Base-by-base conservation (phyloP, 306 rosid genomes). In the Prunus mongolica region DNA sequence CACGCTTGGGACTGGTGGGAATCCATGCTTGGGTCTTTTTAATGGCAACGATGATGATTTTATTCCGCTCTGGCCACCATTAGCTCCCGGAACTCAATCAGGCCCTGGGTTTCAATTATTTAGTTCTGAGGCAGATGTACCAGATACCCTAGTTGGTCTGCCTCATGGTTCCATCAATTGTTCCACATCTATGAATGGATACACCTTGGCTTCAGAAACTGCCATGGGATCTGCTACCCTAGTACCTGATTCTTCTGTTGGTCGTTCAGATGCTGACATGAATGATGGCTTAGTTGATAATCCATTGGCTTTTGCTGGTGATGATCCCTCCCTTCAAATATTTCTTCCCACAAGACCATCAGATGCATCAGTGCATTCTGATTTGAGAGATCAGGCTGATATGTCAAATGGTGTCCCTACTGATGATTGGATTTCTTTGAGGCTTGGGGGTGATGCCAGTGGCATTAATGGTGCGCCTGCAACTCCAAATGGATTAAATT, bases 321-420 rank as follows among this genome's bases (percentile, higher is more conserved):
- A 92, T 46, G 99, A 96, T 80, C 98, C 97, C 54, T 84, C 99
- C 9, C 99, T 96, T 73, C 96, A 96, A 83, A 91, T 96, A 54
- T 96, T 96, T 89, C 99, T 96, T 78, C 99, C 99, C 67, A 87
- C 99, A 32, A 92, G 85, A 79, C 99, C 98, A 27, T 86, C 86
- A 9, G 96, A 83, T 74, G 89, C 87, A 61, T 82, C 88, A n/a
- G 45, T 78, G 71, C 98, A 84, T 79, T 85, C 90, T 73, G 89
- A 92, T 81, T 79, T 88, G 79, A 91, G 93, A 87, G 93, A 92
- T 72, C 90, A 80, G 70, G 81, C 82, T 45, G 97, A 91, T 69
- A 82, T 87, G 65, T 83, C 99, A 28, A 90, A 96, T 88, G 97
- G 97, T 67, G 93, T 85, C 70, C 89, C 84, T 65, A 81, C 82